phyloP scores from a whole-genome alignment of 2,329 filamentous ascomycete species.

The Erysiphe pisi region DNA sequence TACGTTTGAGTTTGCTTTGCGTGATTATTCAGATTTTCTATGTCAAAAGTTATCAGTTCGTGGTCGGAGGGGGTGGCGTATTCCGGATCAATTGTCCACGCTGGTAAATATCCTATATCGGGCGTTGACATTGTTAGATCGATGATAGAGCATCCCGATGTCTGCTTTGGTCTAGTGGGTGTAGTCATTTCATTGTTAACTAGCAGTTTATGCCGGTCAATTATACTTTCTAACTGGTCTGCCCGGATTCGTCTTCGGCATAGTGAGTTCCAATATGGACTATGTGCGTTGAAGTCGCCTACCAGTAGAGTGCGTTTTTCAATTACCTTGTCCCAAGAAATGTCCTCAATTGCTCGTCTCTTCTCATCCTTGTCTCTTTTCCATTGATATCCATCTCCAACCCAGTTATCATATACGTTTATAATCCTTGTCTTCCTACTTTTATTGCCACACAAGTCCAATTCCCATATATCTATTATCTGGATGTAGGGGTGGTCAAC shows the following conservation, averaged over 20 bases:
- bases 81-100: slow-evolving; percentile 19
- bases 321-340: slow-evolving; percentile 19
- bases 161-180: neutral
- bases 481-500: neutral
- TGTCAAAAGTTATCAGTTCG: neutral
- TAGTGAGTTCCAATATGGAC: neutral
- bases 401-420: too few species aligned
- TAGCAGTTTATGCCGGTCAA: slow-evolving; percentile 3
- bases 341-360: slow-evolving; percentile 9
- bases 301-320: neutral
- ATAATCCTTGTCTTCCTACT: too few species aligned
- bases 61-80: slow-evolving; percentile 19
- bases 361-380: neutral
- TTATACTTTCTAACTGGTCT: slow-evolving; percentile 9
- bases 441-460: too few species aligned
- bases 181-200: neutral
- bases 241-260: neutral
- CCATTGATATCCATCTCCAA: too few species aligned
- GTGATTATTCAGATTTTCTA: slow-evolving; percentile 5
- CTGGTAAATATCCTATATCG: neutral
- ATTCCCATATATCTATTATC: neutral
- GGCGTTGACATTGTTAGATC: slow-evolving; percentile 1
- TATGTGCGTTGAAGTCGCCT: neutral
- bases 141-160: neutral
- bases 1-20: neutral